Conservation (phyloP, 192 early-diverging fungal genomes). For the Coemansia sp. region DNA sequence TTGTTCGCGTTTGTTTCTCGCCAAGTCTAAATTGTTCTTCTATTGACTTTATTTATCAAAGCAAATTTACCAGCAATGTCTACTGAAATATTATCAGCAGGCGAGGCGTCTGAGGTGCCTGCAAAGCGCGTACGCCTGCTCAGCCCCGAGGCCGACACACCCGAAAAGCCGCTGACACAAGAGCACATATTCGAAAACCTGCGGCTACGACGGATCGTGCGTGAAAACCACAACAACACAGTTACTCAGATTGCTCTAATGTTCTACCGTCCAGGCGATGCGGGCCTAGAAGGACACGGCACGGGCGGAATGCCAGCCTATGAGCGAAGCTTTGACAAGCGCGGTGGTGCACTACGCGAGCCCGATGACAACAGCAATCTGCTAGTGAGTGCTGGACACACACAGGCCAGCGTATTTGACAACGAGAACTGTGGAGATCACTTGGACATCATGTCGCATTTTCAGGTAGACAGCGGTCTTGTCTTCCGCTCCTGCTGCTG, state of each 20-base stretch:
- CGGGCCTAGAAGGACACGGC: conserved; percentile 31
- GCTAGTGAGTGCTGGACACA: conserved; percentile 66
- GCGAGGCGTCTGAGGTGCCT: conserved; percentile 15
- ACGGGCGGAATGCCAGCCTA: conserved; percentile 54
- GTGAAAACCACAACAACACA: conserved; percentile 81
- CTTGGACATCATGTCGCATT: conserved; percentile 92
- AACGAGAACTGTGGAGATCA: conserved; percentile 94
- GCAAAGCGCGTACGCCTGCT: conserved; percentile 42
- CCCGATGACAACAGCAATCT: conserved; percentile 69
- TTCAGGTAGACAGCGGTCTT: conserved; percentile 50
- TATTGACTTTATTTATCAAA: neutral
- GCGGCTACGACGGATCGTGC: conserved; percentile 79
- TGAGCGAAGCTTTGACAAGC: conserved; percentile 64
- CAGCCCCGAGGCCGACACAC: conserved; percentile 18
- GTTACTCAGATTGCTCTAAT: conserved; percentile 75
- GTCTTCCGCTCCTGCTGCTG: conserved; percentile 70
- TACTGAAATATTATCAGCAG: neutral
- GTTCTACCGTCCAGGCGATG: conserved; percentile 58
- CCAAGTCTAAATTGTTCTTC: neutral
- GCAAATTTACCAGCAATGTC: conserved; percentile 3
- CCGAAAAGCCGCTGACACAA: conserved; percentile 41
- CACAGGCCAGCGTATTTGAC: conserved; percentile 82
- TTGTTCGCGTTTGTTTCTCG: neutral
- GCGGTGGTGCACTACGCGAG: conserved; percentile 64
- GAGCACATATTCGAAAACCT: conserved; percentile 69